Evolutionary conservation across 164 flowering plant genomes (phyloP).

Genomic region (Stephania yunnanensis): DNA sequence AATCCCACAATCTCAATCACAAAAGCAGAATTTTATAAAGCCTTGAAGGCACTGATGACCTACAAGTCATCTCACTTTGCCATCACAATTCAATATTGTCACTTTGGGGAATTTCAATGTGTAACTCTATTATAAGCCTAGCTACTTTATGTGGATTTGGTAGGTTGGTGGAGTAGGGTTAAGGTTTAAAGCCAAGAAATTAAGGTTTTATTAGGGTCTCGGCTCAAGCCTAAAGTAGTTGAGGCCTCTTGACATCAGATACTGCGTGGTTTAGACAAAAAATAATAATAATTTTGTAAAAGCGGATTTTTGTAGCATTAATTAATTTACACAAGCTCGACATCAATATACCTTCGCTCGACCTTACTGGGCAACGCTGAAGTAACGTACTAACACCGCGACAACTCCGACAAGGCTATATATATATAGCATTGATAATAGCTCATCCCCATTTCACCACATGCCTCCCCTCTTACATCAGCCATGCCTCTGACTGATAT

Average conservation of each 20-base stretch:
- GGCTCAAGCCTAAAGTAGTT: no score
- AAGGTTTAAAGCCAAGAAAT: background rate
- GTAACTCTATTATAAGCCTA: background rate
- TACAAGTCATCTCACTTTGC: background rate
- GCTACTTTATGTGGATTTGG: background rate
- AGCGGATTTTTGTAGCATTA: no score
- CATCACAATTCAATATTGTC: background rate
- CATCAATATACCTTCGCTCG: no score
- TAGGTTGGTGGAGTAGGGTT: background rate
- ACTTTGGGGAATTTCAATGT: background rate
- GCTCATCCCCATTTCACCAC: background rate
- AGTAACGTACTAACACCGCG: no score
- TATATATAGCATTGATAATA: background rate
- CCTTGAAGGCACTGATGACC: background rate
- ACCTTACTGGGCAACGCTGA: no score
- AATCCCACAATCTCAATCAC: conserved; percentile 1
- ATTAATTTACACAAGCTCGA: no score
- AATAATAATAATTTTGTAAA: no score
- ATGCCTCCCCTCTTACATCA: background rate
- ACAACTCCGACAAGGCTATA: no score
- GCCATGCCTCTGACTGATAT: background rate
- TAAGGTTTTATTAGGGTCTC: background rate
- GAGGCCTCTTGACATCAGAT: no score
- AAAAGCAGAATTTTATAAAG: background rate
- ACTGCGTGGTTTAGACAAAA: no score